Percentiles rank a stretch among this genome's conserved stretches.
Conservation (phyloP, 805 yeast genomes). For the Wickerhamomyces chaumierensis region DNA sequence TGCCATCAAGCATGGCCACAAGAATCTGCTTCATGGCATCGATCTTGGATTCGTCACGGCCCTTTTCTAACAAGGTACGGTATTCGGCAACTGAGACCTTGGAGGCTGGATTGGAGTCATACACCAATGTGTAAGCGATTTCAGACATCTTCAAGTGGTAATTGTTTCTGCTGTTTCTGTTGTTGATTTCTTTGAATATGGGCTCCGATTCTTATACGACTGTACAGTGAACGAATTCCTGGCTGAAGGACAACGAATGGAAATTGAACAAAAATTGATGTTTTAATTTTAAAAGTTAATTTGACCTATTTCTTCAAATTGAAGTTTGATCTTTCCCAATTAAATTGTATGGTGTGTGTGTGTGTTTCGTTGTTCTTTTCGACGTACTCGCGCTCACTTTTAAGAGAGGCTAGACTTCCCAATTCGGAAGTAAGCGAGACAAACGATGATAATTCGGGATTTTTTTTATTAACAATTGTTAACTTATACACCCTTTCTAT, state of each 20-base stretch:
- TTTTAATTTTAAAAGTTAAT: not conserved
- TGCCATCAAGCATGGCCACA: conserved; percentile 82
- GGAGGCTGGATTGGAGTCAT: conserved; percentile 58
- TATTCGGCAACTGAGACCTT: conserved; percentile 60
- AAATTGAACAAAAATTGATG: no score
- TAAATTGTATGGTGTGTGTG: not conserved
- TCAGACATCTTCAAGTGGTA: conserved; percentile 13
- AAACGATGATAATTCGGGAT: no score
- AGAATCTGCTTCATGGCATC: conserved; percentile 84
- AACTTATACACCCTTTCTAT: no score
- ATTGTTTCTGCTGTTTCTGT: not conserved
- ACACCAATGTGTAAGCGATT: conserved; percentile 68
- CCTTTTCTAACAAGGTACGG: conserved; percentile 71
- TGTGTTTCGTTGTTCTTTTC: not conserved
- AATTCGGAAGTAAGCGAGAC: not conserved
- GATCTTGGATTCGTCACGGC: conserved; percentile 78
- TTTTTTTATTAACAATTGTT: no score
- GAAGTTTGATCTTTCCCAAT: no score
- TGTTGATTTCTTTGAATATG: no score
- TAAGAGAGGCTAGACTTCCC: not conserved
- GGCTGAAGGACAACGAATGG: no score
- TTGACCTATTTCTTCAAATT: no score
- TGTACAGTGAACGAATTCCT: no score
- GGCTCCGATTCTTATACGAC: no score
- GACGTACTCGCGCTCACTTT: not conserved